Conservation (phyloP, 495 filamentous ascomycete species). For the Penicillium psychrofluorescens region DNA sequence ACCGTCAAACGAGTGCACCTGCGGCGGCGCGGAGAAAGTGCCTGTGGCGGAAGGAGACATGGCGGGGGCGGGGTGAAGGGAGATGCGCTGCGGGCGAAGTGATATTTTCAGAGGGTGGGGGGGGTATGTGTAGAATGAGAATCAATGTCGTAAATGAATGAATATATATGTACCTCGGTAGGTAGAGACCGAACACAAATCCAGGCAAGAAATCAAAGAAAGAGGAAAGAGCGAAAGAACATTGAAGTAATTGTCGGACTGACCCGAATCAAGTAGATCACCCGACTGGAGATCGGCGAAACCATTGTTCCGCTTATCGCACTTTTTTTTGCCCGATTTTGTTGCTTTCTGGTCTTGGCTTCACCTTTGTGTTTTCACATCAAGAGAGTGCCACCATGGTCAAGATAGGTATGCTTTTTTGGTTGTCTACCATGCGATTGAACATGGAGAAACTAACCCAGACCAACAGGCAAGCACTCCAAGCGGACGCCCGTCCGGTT, state of each 20-base stretch:
- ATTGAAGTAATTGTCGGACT: too few species aligned
- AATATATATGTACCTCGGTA: neutral
- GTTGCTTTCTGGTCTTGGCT: conserved; percentile 6
- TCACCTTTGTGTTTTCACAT: too few species aligned
- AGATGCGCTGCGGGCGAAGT: conserved; percentile 1
- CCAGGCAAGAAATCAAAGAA: too few species aligned
- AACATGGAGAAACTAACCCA: neutral
- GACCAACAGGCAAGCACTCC: conserved; percentile 71
- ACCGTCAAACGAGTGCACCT: conserved; percentile 60
- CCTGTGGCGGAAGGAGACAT: conserved; percentile 26
- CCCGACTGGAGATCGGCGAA: conserved; percentile 33
- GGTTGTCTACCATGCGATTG: neutral
- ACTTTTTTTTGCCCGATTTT: conserved; percentile 16
- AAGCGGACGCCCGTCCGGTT: conserved; percentile 85
- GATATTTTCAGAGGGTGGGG: neutral
- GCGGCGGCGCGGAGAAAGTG: conserved; percentile 52
- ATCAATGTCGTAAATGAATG: neutral
- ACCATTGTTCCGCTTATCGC: conserved; percentile 36
- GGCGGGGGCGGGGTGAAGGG: conserved; percentile 14
- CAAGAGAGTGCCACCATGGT: conserved; percentile 31
- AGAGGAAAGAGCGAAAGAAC: too few species aligned
- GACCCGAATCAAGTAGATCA: conserved; percentile 4
- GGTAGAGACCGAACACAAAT: neutral
- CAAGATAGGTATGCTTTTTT: conserved; percentile 38
- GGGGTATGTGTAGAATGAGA: neutral